Evolutionary conservation across 257 asterid species (phyloP).

Genomic region (Anisodus tanguticus): DNA sequence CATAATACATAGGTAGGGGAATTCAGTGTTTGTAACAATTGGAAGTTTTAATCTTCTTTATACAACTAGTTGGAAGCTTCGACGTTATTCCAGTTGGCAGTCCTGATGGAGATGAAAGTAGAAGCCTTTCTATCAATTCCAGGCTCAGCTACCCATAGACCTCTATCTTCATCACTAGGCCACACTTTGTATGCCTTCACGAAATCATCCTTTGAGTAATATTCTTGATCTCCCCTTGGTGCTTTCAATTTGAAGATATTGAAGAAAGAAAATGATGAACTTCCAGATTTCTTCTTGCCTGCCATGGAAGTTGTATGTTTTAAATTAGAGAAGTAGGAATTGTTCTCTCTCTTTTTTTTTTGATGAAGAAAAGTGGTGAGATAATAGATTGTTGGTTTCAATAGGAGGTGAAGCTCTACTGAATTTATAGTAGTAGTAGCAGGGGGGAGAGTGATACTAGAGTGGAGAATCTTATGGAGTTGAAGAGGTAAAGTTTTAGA

Average conservation of each 20-base stretch:
- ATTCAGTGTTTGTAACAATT: too few relatives aligned
- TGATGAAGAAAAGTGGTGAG: background rate
- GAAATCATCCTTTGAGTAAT: constrained; percentile 32
- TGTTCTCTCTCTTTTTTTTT: background rate
- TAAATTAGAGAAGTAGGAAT: background rate
- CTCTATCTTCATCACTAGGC: constrained; percentile 62
- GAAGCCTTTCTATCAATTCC: constrained; percentile 61
- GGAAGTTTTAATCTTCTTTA: background rate
- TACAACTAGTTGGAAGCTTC: constrained; percentile 27
- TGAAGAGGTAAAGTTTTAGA: constrained; percentile 4
- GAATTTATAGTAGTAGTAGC: background rate
- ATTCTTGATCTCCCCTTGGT: constrained; percentile 32
- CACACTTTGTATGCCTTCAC: constrained; percentile 57
- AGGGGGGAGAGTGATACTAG: background rate
- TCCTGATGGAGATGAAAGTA: constrained; percentile 48
- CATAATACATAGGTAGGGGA: background rate
- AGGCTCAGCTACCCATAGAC: constrained; percentile 68
- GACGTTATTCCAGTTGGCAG: constrained; percentile 47
- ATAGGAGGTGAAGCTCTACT: background rate
- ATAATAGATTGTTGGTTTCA: constrained; percentile 18
- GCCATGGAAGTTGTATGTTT: background rate
- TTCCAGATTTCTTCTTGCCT: background rate
- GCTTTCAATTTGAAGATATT: constrained; percentile 43
- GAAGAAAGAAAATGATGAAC: constrained; percentile 14
- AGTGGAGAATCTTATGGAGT: constrained; percentile 26